Base-by-base conservation (phyloP, 202 grass and related monocot genomes). In the Hordeum pubiflorum region DNA sequence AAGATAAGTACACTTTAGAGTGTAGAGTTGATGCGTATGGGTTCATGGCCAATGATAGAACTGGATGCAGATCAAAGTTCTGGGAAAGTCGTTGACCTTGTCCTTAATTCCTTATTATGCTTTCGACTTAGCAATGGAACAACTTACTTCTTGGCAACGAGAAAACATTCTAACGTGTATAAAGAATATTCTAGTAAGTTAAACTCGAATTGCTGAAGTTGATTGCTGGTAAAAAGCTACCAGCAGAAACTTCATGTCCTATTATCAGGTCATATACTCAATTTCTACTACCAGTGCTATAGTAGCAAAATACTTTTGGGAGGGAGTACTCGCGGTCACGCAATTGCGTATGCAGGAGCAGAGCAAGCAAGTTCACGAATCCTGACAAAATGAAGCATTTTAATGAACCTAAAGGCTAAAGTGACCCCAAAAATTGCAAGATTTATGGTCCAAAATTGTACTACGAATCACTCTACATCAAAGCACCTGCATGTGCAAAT, bases 401-500 rank as follows among this genome's bases (percentile, higher is more conserved):
- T 69, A 36, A 43, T 65, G 72, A 3, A 31, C 57, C 31, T 38
- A 65, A 17, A 72, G 7, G 40, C 58, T n/a, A 63, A 24, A 63
- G 4, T 69, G 48, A 10, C 18, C 5, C 31, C 39, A 63, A 69
- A n/a, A 85, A 76, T 73, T 12, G 15, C 33, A 58, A 54, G 4
- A 21, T 22, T 36, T 33, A 26, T 39, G 79, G 39, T 33, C 58
- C 58, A 27, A 40, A 77, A 24, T 31, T 38, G 46, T 58, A 39
- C 23, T 58, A 39, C 23, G 73, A 29, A 52, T 5, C 65, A 14
- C 56, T 43, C 58, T 14, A 39, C 17, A 82, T 82, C 72, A 73
- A 73, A 59, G 9, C 18, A 70, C 79, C 72, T 85, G 65, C 78
- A 78, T 82, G 74, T 85, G 87, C 80, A 60, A 26, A 55, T 69